Evolutionary conservation across 169 alveolate genomes (phyloP).

Genomic region (Toxoplasma gondii): DNA sequence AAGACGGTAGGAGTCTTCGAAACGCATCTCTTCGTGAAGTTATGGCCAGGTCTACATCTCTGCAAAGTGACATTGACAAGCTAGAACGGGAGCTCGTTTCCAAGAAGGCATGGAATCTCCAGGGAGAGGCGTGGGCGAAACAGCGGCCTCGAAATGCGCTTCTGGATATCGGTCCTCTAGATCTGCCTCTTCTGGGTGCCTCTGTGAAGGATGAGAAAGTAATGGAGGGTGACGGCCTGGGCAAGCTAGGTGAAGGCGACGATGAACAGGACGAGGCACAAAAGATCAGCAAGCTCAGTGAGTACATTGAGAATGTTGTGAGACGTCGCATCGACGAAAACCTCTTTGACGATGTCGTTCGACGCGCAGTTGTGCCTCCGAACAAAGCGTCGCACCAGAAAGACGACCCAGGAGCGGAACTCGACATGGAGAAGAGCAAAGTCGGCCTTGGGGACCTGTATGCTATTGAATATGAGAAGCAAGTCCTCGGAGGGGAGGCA

Average conservation of each 20-base stretch:
- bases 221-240: conserved; percentile 15
- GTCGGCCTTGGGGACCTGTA: conserved; percentile 58
- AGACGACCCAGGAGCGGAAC: conserved; percentile 44
- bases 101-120: conserved; percentile 49
- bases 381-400: not conserved
- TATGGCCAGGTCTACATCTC: conserved; percentile 32
- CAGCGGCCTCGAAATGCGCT: conserved; percentile 48
- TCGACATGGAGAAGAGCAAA: conserved; percentile 41
- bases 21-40: not conserved
- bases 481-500: conserved; percentile 12
- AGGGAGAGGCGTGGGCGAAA: conserved; percentile 62
- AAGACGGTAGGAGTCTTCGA: not conserved
- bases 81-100: conserved; percentile 55
- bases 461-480: conserved; percentile 44
- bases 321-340: conserved; percentile 44
- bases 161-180: conserved; percentile 47
- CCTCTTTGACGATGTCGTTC: conserved; percentile 52
- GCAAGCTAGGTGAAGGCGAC: not conserved
- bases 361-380: conserved; percentile 28
- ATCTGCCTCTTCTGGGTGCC: conserved; percentile 24
- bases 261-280: not conserved
- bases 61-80: conserved; percentile 22
- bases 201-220: conserved; percentile 48
- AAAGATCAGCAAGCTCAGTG: conserved; percentile 36
- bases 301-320: conserved; percentile 38